Evolutionary conservation across 2,329 filamentous ascomycete species (phyloP).

Genomic region (Blumeria graminis): DNA sequence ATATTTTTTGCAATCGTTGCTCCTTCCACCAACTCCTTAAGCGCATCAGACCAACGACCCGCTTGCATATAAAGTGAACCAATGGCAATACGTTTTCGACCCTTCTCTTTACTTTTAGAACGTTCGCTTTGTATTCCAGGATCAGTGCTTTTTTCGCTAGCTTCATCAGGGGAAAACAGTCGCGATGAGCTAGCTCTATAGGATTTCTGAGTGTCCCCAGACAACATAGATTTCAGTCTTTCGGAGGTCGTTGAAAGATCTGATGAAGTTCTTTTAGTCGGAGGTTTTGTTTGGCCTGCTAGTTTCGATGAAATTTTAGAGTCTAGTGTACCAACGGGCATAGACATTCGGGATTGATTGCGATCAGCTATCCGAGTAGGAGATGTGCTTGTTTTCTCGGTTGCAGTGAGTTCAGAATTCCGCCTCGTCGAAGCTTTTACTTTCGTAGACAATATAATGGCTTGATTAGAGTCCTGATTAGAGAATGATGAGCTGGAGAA

Average conservation of each 20-base stretch:
- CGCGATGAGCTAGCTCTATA: conserved; percentile 7
- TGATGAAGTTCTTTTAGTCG: conserved; percentile 9
- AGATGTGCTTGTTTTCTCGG: conserved; percentile 24
- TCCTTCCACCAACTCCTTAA: conserved; percentile 62
- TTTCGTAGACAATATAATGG: conserved; percentile 16
- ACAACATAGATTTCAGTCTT: conserved; percentile 6
- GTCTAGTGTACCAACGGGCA: conserved; percentile 30
- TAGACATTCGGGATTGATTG: conserved; percentile 49
- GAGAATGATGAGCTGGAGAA: conserved; percentile 32
- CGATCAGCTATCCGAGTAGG: conserved; percentile 30
- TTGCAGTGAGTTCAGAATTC: conserved; percentile 29
- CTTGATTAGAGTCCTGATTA: conserved; percentile 17
- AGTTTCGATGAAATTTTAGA: conserved; percentile 11
- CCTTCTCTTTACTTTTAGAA: conserved; percentile 58
- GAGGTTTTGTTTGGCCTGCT: conserved; percentile 13
- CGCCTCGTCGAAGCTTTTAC: conserved; percentile 21
- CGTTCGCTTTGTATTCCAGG: conserved; percentile 48
- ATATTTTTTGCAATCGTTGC: conserved; percentile 52
- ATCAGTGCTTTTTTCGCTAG: conserved; percentile 17
- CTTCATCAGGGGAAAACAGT: conserved; percentile 6
- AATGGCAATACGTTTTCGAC: conserved; percentile 53
- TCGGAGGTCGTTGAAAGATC: conserved; percentile 9
- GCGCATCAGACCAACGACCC: conserved; percentile 70
- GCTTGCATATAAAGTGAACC: conserved; percentile 73
- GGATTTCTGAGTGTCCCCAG: conserved; percentile 2